These are phyloP conservation scores for Colletotrichum echinochloae DNA, from an alignment of 2,329 filamentous ascomycete genomes.

Conservation along the genomic window DNA sequence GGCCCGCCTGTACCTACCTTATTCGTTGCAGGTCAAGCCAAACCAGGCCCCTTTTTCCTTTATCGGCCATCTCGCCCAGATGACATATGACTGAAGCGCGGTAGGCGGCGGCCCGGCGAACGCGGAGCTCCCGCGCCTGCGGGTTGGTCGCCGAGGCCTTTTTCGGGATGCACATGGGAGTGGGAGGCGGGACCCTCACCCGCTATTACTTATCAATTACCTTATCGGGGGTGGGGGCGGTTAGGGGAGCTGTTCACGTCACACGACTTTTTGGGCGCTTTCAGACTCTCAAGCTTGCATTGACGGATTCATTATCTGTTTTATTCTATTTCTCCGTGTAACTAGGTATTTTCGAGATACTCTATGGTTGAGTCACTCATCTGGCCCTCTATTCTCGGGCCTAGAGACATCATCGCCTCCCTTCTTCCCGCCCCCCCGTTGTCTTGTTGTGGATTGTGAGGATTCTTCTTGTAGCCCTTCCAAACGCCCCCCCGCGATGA, in stretches of 20 bases:
- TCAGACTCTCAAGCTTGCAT: constrained; percentile 13
- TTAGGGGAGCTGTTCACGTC: constrained; percentile 3
- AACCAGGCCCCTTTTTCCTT: background rate
- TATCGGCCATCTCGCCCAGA: background rate
- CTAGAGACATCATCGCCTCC: background rate
- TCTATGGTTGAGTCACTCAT: background rate
- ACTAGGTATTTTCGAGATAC: background rate
- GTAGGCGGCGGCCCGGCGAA: constrained; percentile 17
- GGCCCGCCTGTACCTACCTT: background rate
- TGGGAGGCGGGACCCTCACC: background rate
- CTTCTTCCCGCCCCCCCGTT: background rate
- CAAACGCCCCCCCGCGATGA: background rate
- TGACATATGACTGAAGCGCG: constrained; percentile 18
- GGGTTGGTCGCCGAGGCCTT: background rate
- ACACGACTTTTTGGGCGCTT: background rate
- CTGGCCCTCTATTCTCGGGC: background rate
- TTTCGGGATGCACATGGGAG: background rate
- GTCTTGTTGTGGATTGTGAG: no score
- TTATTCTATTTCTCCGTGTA: background rate
- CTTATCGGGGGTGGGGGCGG: background rate
- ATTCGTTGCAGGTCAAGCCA: background rate
- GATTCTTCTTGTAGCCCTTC: constrained; percentile 2
- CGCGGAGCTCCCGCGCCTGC: constrained; percentile 17
- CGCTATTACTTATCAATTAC: constrained; percentile 24
- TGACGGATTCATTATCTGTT: constrained; percentile 1